Base-by-base conservation (phyloP, 2,329 filamentous ascomycete species). In the Calonectria multiphialidica region DNA sequence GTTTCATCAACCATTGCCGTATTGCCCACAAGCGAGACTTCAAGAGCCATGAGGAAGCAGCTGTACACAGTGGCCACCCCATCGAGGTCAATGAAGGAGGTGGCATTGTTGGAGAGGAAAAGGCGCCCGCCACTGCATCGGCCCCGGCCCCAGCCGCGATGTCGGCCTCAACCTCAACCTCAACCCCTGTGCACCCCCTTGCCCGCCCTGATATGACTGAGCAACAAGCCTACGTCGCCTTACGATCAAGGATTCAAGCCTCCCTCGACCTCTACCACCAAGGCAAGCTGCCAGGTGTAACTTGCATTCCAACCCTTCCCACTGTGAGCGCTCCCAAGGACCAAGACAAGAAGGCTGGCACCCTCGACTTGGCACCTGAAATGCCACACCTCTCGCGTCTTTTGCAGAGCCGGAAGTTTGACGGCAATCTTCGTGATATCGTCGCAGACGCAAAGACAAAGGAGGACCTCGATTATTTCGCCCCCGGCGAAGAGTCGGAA, bases 1-100 rank as follows among this genome's bases (percentile, higher is more conserved):
- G 97, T n/a, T 98, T 98, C 85, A 97, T 99, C 86, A 99, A 99
- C 81, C 97, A 99, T 82, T 98, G 96, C 82, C 95, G 97, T 70
- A 98, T 99, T 79, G 95, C 96, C 30, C 97, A 99, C 85, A 94
- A 93, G 81, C 90, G 95, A 71, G 95, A 97, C 75, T 98, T 96
- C 87, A 96, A 98, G 85, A 98, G 95, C 78, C 97, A 99, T 80
- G 96, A 98, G 83, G 95, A 96, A 80, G 97, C 97, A 74, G 97
- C 96, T 40, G 89, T 96, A 68, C 93, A 94, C 72, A 97, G 95
- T 78, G 97, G 97, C 65, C 93, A 96, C 76, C 91, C 93, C 15
- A 91, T 98, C 71, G 94, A 98, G 23, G 74, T 75, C 10, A 69
- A 76, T 2, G 77, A 81, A 59, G 71, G 70, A 28, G 69, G 74